Percentiles rank a stretch among this genome's conserved stretches.
phyloP scores from a whole-genome alignment of 2,329 filamentous ascomycete species.

The Penicillium aurantiogriseum region DNA sequence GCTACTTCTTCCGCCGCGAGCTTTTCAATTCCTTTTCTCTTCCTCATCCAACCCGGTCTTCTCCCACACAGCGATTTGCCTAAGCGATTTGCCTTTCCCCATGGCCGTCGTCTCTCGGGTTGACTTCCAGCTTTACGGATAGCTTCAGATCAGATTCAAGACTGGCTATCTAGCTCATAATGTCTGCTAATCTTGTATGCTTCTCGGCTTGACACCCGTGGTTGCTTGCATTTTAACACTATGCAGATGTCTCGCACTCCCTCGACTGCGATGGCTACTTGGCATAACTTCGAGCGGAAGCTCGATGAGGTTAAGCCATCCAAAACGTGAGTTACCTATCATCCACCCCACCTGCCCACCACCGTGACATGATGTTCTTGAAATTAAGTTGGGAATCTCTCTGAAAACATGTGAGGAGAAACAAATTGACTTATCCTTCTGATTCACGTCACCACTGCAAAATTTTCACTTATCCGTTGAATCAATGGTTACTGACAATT shows the following conservation, averaged over 20 bases:
- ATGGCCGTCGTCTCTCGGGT: slow-evolving; percentile 37
- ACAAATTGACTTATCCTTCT: slow-evolving; percentile 72
- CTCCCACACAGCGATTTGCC: slow-evolving; percentile 24
- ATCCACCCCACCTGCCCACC: slow-evolving; percentile 5
- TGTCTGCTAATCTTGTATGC: slow-evolving; percentile 46
- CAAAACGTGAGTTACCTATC: slow-evolving; percentile 71
- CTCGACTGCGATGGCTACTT: slow-evolving; percentile 68
- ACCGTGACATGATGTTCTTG: slow-evolving; percentile 69
- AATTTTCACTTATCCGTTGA: neutral
- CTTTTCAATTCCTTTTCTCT: slow-evolving; percentile 26
- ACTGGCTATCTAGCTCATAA: slow-evolving; percentile 26
- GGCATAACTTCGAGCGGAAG: slow-evolving; percentile 74
- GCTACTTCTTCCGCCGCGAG: slow-evolving; percentile 14
- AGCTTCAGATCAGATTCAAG: slow-evolving; percentile 25
- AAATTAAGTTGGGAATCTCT: slow-evolving; percentile 99
- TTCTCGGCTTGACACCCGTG: slow-evolving; percentile 34
- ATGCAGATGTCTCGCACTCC: slow-evolving; percentile 66
- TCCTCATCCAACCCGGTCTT: slow-evolving; percentile 14
- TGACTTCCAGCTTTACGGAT: slow-evolving; percentile 35
- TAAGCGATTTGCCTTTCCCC: slow-evolving; percentile 27
- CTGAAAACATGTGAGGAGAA: slow-evolving; percentile 94
- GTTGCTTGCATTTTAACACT: slow-evolving; percentile 36
- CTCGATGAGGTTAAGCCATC: slow-evolving; percentile 81
- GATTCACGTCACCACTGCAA: slow-evolving; percentile 42
- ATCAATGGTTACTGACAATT: slow-evolving; percentile 30